Percentiles rank a stretch among this genome's conserved stretches.
Evolutionary conservation across 176 grass and related monocot species (phyloP).

Genomic region (Hordeum marinum): DNA sequence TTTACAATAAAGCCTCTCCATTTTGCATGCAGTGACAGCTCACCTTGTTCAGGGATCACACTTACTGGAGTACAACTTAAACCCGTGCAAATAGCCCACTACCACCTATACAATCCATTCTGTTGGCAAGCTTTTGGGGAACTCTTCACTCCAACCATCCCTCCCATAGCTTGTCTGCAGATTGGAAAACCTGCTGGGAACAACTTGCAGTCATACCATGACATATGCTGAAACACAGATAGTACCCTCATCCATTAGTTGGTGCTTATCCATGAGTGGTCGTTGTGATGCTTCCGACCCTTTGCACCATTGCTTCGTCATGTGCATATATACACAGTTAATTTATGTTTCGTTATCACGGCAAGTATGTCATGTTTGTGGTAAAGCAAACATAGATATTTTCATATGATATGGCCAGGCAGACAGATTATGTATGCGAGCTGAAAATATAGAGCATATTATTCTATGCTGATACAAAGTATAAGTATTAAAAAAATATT

Average conservation of each 20-base stretch:
- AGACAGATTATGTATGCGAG: conserved; percentile 17
- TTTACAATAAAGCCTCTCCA: conserved; percentile 85
- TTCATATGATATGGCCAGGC: neutral
- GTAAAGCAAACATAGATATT: conserved; percentile 25
- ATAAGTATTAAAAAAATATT: neutral
- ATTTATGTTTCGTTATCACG: conserved; percentile 29
- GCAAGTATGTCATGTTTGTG: conserved; percentile 11
- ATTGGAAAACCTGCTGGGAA: conserved; percentile 89
- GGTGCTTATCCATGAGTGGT: conserved; percentile 49
- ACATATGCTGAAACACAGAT: conserved; percentile 61
- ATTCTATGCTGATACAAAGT: neutral
- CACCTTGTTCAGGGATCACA: conserved; percentile 85
- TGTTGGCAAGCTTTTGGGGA: conserved; percentile 94
- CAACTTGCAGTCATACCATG: conserved; percentile 67
- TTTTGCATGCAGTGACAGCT: conserved; percentile 88
- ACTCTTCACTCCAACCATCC: conserved; percentile 65
- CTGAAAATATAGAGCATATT: neutral
- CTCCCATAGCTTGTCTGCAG: conserved; percentile 82
- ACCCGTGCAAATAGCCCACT: conserved; percentile 55
- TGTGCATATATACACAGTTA: conserved; percentile 71
- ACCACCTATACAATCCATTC: conserved; percentile 83
- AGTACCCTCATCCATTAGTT: conserved; percentile 23
- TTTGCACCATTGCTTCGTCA: conserved; percentile 63
- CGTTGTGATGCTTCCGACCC: conserved; percentile 62
- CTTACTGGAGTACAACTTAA: conserved; percentile 75